Evolutionary conservation across 345 rosid genomes (phyloP).

Genomic region (Rhodomyrtus tomentosa): DNA sequence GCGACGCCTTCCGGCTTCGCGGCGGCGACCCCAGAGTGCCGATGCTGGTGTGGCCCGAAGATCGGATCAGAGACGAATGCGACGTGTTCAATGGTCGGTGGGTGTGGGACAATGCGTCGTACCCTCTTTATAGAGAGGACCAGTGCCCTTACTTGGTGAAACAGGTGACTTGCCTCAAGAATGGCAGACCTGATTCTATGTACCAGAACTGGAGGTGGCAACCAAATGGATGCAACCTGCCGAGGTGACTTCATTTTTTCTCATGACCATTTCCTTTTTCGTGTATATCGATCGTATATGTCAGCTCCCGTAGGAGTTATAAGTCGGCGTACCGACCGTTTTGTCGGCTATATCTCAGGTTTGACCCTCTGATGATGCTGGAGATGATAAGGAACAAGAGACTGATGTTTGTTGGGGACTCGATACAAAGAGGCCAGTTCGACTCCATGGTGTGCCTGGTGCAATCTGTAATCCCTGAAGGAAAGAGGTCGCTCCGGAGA

Average conservation of each 20-base stretch:
- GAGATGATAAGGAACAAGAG: conserved; percentile 65
- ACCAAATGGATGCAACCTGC: conserved; percentile 61
- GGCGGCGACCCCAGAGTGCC: conserved; percentile 10
- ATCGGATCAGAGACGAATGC: conserved; percentile 47
- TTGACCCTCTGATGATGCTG: conserved; percentile 66
- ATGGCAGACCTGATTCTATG: conserved; percentile 75
- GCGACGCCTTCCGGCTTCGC: conserved; percentile 16
- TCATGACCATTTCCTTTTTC: not conserved
- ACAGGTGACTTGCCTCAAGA: conserved; percentile 68
- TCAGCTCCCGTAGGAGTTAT: not conserved
- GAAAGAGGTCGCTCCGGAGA: conserved; percentile 53
- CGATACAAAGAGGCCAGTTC: conserved; percentile 81
- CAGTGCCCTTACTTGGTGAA: conserved; percentile 81
- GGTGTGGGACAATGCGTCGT: conserved; percentile 78
- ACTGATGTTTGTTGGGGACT: conserved; percentile 87
- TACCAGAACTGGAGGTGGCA: conserved; percentile 91
- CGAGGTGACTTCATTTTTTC: conserved; percentile 27
- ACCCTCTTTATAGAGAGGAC: conserved; percentile 66
- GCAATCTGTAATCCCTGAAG: conserved; percentile 66
- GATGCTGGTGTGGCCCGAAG: conserved; percentile 38
- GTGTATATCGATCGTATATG: not conserved
- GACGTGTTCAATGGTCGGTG: conserved; percentile 73
- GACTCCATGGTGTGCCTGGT: conserved; percentile 86
- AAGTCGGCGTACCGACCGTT: not conserved
- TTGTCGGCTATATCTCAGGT: conserved; percentile 21